Evolutionary conservation across 1,284 basidiomycete genomes (phyloP), one percentile per base, ranked within the genome.

Genomic region (Apiotrichum gamsii): DNA sequence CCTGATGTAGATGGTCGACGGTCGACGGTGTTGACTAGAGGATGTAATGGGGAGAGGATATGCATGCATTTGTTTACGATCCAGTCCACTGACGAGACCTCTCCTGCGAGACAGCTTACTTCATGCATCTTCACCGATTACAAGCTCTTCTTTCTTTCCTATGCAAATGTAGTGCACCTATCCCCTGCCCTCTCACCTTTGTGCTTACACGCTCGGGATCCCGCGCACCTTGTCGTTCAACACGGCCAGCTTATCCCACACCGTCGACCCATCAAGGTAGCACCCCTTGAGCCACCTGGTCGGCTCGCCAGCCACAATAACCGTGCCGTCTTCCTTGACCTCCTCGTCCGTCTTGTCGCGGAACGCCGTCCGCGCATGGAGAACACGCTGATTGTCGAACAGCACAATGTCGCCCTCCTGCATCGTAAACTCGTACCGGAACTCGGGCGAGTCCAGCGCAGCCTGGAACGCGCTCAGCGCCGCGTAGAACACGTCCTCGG

Each of bases 351-450:
- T 58, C 24, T 55, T 60, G 45, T 82, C 78, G 32, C 72, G 64
- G 67, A 97, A 98, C 3, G 83, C 84, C 1, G 82, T 87, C 10
- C 94, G 75, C 0, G 88, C 88, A 65, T 98, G 94, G 49, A 97
- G 70, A 3, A 95, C 83, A n/a, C 94, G 76, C 19, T 91, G 77
- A 62, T 97, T 98, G 68, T 97, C 91, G 60, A 98, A 98, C 13
- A 94, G 58, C 28, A 90, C 90, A 16, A 84, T 83, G 57, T 96
- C 90, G 35, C 90, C 90, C 67, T 91, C 88, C 29, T 75, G 67
- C 45, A 97, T 74, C 44, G 79, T 81, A 69, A 88, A 83, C 58
- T 82, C 74, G 60, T 80, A 86, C 29, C 76, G 76, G 28, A 80
- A 78, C 15, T 68, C 65, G 0, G 78, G 74, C 15, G 78, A 76